Evolutionary conservation across 805 yeast species (phyloP).

Genomic region (Candida peoriensis): DNA sequence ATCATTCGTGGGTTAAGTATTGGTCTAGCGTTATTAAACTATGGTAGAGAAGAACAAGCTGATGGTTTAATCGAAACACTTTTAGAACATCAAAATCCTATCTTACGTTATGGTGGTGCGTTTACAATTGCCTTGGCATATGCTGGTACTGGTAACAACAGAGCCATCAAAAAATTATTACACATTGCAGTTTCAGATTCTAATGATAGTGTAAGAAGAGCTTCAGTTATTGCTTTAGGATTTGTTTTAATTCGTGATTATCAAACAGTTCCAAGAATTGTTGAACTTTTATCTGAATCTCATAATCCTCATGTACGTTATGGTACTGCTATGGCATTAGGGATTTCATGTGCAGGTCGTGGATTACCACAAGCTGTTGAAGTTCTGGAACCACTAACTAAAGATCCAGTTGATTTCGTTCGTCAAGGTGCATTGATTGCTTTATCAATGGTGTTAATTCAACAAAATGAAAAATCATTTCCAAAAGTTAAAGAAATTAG

Average conservation of each 20-base stretch:
- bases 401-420: constrained; percentile 94
- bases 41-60: constrained; percentile 81
- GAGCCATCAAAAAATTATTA: constrained; percentile 77
- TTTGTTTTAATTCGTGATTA: constrained; percentile 87
- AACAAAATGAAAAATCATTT: constrained; percentile 75
- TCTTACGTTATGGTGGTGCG: constrained; percentile 93
- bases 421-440: constrained; percentile 97
- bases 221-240: constrained; percentile 88
- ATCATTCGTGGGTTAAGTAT: constrained; percentile 90
- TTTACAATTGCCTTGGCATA: constrained; percentile 92
- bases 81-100: constrained; percentile 70
- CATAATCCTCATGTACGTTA: constrained; percentile 98
- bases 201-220: constrained; percentile 93
- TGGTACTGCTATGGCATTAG: constrained; percentile 96
- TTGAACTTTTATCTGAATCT: constrained; percentile 85
- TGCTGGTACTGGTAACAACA: constrained; percentile 91
- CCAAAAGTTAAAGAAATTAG: constrained; percentile 78
- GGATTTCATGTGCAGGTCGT: constrained; percentile 95
- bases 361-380: constrained; percentile 85
- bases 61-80: constrained; percentile 62
- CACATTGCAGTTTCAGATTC: constrained; percentile 97
- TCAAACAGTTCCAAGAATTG: constrained; percentile 91
- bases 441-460: constrained; percentile 82
- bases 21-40: constrained; percentile 81
- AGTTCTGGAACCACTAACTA: constrained; percentile 85